Conservation (phyloP, 2,329 filamentous ascomycete genomes). For the Aspergillus jensenii region DNA sequence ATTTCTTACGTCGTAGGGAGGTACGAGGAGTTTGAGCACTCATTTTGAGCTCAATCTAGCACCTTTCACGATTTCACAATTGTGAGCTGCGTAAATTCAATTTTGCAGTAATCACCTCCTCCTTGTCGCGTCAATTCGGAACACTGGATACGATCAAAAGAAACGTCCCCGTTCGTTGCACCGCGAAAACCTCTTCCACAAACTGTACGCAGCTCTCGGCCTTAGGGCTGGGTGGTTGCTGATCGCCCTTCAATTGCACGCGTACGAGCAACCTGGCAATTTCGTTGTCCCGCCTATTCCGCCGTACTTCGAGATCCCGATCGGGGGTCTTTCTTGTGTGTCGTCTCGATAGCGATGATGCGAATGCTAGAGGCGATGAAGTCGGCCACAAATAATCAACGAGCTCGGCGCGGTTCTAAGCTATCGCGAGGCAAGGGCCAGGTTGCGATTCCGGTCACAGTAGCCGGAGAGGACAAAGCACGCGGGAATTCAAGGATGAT, state of each 20-base stretch:
- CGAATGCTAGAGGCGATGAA: not conserved
- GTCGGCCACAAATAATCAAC: slow-evolving; percentile 8
- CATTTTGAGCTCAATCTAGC: slow-evolving; percentile 16
- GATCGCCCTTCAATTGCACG: slow-evolving; percentile 5
- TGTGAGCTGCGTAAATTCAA: not conserved
- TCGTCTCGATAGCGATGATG: not conserved
- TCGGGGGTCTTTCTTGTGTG: not conserved
- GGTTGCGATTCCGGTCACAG: slow-evolving; percentile 18
- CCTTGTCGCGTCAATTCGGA: slow-evolving; percentile 3
- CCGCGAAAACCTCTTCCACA: not conserved
- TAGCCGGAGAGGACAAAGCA: slow-evolving; percentile 7
- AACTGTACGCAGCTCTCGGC: not conserved
- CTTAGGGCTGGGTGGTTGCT: not conserved
- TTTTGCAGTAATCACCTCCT: not conserved
- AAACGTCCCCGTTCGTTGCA: not conserved
- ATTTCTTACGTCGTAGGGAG: slow-evolving; percentile 28
- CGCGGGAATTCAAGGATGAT: not conserved
- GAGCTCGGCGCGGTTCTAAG: slow-evolving; percentile 19
- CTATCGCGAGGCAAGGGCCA: slow-evolving; percentile 18
- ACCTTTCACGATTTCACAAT: not conserved
- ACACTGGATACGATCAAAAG: not conserved
- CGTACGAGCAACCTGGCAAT: not conserved
- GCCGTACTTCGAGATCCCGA: not conserved
- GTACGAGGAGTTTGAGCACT: slow-evolving; percentile 25
- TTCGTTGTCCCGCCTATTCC: not conserved